phyloP scores from a whole-genome alignment of 768 basidiomycete genomes.

The Mycena capillaripes region DNA sequence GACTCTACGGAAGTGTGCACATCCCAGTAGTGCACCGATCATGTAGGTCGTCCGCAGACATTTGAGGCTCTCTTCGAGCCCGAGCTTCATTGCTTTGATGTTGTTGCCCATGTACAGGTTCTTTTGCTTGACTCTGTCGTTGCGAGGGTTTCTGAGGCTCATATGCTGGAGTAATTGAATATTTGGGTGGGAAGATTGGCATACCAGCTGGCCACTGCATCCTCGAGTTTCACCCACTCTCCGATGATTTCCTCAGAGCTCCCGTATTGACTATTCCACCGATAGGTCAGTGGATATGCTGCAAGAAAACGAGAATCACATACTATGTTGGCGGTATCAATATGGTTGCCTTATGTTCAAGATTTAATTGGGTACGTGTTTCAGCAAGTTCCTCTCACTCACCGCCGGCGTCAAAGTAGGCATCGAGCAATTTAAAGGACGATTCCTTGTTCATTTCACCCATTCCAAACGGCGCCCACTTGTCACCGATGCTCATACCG shows the following conservation, averaged over 20 bases:
- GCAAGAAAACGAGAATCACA: constrained; percentile 55
- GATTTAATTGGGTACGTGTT: no score
- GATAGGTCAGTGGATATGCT: no score
- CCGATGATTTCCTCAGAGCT: no score
- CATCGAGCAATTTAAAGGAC: not conserved
- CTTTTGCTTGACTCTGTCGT: constrained; percentile 45
- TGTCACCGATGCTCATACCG: constrained; percentile 5
- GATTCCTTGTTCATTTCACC: not conserved
- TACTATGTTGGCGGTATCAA: constrained; percentile 57
- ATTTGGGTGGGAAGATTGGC: no score
- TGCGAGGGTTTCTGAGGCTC: not conserved
- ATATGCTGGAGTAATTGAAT: no score
- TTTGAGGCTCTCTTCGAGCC: constrained; percentile 40
- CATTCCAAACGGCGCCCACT: not conserved
- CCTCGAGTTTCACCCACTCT: no score
- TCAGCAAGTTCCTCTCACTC: not conserved
- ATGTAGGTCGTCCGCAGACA: constrained; percentile 71
- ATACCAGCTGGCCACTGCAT: no score
- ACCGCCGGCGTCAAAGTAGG: not conserved
- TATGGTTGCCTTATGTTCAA: not conserved
- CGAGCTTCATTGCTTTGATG: constrained; percentile 57
- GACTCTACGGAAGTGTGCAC: constrained; percentile 59
- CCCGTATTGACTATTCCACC: no score
- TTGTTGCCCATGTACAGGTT: constrained; percentile 63
- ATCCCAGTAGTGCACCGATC: constrained; percentile 69